A percentile compares a stretch with the other conserved stretches of the same genome.
phyloP scores from a whole-genome alignment of 2,329 filamentous ascomycete species.

The Corinectria fuckeliana region DNA sequence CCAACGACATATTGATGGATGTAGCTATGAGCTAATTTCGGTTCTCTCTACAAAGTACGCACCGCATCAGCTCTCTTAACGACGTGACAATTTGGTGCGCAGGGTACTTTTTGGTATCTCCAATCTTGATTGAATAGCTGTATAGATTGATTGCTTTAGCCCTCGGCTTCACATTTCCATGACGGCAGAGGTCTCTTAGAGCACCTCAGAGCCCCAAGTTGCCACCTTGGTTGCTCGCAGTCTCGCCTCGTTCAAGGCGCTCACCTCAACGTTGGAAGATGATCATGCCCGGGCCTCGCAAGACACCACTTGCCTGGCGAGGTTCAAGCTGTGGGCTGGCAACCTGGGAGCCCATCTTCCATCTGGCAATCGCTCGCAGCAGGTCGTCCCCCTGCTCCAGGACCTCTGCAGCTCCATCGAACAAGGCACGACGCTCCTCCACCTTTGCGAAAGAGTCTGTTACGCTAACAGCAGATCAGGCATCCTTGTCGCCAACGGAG shows the following conservation, averaged over 20 bases:
- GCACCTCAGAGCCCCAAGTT: not conserved
- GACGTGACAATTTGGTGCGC: too few relatives aligned
- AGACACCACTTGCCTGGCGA: not conserved
- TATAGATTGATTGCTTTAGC: too few relatives aligned
- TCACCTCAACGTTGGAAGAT: not conserved
- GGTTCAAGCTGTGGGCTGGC: conserved; percentile 29
- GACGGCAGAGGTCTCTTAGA: not conserved
- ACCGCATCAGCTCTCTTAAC: too few relatives aligned
- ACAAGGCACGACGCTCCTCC: not conserved
- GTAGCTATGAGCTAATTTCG: too few relatives aligned
- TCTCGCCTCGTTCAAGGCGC: not conserved
- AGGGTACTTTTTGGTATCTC: too few relatives aligned
- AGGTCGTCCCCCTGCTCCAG: conserved; percentile 12
- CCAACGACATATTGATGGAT: too few relatives aligned
- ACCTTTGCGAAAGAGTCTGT: not conserved
- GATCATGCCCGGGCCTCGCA: not conserved
- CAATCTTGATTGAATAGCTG: too few relatives aligned
- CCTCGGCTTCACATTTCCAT: not conserved
- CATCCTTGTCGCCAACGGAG: too few relatives aligned
- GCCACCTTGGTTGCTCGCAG: not conserved
- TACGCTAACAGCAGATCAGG: not conserved
- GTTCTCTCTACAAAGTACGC: too few relatives aligned
- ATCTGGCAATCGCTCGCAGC: conserved; percentile 23
- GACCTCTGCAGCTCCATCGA: conserved; percentile 2
- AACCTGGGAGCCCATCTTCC: conserved; percentile 28